Percentiles rank a stretch among this genome's conserved stretches.
Conservation (phyloP, 1,139 yeast genomes). For the Kodamaea fungicola region DNA sequence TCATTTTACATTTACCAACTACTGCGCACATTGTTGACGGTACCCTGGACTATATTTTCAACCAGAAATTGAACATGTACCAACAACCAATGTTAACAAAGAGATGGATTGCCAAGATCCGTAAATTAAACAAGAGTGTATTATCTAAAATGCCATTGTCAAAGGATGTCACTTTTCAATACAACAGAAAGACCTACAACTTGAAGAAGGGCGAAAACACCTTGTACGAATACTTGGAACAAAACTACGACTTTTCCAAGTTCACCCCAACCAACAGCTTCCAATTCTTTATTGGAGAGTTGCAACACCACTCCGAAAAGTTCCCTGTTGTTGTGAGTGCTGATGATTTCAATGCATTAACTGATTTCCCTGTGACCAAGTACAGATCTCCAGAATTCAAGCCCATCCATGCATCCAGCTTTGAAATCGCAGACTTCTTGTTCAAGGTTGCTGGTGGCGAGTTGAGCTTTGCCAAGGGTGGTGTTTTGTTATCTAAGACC, state of each 20-base stretch:
- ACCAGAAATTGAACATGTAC: conserved; percentile 47
- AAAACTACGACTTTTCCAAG: conserved; percentile 40
- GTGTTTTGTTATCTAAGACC: conserved; percentile 63
- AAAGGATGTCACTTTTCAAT: conserved; percentile 34
- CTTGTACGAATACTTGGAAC: conserved; percentile 35
- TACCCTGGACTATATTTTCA: conserved; percentile 60
- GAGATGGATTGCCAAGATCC: conserved; percentile 55
- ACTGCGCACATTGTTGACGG: conserved; percentile 68
- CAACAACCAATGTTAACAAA: conserved; percentile 81
- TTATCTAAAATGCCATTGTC: conserved; percentile 51
- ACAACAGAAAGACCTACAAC: conserved; percentile 31
- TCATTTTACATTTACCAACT: conserved; percentile 65
- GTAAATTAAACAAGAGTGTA: conserved; percentile 51
- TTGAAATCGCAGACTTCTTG: conserved; percentile 65
- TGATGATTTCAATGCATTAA: conserved; percentile 71
- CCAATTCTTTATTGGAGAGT: conserved; percentile 53
- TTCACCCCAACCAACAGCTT: conserved; percentile 38
- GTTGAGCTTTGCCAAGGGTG: conserved; percentile 53
- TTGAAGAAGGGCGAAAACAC: conserved; percentile 44
- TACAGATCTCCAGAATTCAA: conserved; percentile 60
- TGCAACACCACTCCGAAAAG: conserved; percentile 37
- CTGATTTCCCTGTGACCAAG: conserved; percentile 52
- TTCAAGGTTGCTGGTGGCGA: conserved; percentile 58
- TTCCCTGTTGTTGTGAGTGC: conserved; percentile 67
- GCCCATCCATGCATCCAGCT: conserved; percentile 56